phyloP scores from a whole-genome alignment of 129 eudicot genomes.

The Flaveria bidentis region DNA sequence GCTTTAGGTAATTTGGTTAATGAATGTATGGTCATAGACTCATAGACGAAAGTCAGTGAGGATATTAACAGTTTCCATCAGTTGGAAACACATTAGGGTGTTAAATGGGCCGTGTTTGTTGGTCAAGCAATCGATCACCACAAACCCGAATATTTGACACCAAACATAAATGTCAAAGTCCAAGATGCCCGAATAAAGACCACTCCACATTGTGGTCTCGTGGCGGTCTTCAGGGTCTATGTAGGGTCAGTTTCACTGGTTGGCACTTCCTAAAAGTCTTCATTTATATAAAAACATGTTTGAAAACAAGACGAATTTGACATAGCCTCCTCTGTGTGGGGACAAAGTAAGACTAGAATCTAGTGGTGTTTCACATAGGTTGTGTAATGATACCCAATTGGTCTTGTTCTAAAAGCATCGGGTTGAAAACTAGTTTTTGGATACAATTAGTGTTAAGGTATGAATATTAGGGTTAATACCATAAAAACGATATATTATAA shows the following conservation, averaged over 20 bases:
- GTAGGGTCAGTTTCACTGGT: neutral
- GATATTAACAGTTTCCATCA: neutral
- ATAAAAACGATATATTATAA: too few relatives aligned
- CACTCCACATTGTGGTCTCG: slow-evolving; percentile 16
- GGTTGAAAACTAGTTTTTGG: too few relatives aligned
- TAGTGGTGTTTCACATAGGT: neutral
- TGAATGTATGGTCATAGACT: slow-evolving; percentile 34
- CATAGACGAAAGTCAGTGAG: neutral
- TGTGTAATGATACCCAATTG: neutral
- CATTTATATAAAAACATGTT: neutral
- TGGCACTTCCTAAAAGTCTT: slow-evolving; percentile 21
- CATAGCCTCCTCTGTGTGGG: neutral
- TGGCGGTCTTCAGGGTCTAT: slow-evolving; percentile 22
- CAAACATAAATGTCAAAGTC: slow-evolving; percentile 22
- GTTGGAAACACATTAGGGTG: neutral
- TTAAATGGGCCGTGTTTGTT: neutral
- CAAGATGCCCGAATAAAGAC: slow-evolving; percentile 27
- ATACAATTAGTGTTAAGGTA: too few relatives aligned
- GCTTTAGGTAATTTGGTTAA: slow-evolving; percentile 50
- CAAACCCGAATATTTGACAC: slow-evolving; percentile 3
- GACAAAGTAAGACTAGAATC: slow-evolving; percentile 6
- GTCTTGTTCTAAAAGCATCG: too few relatives aligned
- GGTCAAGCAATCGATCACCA: too few relatives aligned
- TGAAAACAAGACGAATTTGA: slow-evolving; percentile 23
- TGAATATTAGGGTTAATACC: too few relatives aligned